Evolutionary conservation across 106 monocot species (phyloP).

Genomic region (Dendrobium catenatum): DNA sequence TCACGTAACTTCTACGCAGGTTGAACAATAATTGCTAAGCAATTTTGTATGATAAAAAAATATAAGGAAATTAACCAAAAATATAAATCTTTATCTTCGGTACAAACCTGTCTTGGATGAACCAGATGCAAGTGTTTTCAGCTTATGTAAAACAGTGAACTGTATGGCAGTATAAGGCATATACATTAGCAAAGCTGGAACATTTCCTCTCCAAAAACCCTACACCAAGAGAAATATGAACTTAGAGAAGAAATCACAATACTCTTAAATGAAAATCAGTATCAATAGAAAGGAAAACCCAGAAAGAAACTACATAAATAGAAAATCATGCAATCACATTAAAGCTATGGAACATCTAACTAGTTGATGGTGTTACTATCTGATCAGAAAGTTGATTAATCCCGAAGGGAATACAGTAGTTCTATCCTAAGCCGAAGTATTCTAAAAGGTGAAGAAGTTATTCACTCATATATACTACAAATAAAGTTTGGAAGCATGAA

Average conservation of each 20-base stretch:
- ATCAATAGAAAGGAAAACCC: background rate
- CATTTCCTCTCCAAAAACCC: constrained; percentile 99
- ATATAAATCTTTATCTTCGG: background rate
- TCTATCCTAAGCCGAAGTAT: background rate
- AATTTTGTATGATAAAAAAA: background rate
- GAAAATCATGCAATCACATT: background rate
- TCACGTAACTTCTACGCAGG: background rate
- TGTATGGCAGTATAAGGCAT: constrained; percentile 99
- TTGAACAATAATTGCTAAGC: background rate
- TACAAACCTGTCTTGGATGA: constrained; percentile 80
- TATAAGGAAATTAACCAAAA: background rate
- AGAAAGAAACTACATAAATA: background rate
- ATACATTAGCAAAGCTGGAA: constrained; percentile 89
- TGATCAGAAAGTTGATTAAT: background rate
- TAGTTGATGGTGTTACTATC: background rate
- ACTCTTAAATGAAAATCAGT: background rate
- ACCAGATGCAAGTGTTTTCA: constrained; percentile 88
- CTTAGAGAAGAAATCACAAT: background rate
- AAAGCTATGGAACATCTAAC: background rate
- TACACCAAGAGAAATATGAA: constrained; percentile 20
- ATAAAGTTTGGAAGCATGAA: background rate
- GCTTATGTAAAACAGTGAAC: constrained; percentile 78
- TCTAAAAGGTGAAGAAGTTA: background rate
- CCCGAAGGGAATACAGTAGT: background rate
- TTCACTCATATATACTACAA: background rate